Conservation (phyloP, 441 rosid genomes). For the Erodium texanum region DNA sequence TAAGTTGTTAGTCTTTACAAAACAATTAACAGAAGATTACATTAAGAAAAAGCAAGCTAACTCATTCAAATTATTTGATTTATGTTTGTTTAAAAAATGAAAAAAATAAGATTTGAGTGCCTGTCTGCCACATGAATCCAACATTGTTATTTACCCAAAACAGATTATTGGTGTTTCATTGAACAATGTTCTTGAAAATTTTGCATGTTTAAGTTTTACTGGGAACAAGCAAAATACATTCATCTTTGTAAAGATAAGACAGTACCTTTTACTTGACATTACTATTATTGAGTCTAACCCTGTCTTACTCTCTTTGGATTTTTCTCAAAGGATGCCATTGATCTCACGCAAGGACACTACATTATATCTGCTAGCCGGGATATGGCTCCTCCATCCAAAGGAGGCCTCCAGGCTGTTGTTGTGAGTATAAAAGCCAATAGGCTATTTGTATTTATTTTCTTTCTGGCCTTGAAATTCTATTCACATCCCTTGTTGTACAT, state of each 20-base stretch:
- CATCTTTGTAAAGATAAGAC: no score
- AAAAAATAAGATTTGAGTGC: background rate
- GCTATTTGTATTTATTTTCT: background rate
- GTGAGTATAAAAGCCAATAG: constrained; percentile 40
- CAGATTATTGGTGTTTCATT: background rate
- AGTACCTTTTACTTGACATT: no score
- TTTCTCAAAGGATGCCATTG: constrained; percentile 75
- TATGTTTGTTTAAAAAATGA: background rate
- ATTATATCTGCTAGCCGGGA: constrained; percentile 81
- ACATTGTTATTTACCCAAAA: background rate
- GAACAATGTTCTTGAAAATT: background rate
- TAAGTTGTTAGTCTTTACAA: no score
- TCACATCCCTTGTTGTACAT: background rate
- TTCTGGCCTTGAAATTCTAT: background rate
- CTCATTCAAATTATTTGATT: background rate
- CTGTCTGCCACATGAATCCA: background rate
- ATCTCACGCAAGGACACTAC: constrained; percentile 96
- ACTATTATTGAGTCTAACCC: no score
- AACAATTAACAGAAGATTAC: background rate
- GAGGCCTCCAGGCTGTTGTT: constrained; percentile 64
- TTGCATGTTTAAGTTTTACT: background rate
- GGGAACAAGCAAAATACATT: background rate
- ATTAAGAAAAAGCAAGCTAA: background rate
- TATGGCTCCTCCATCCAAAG: constrained; percentile 45
- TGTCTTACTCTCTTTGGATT: constrained; percentile 9